Evolutionary conservation across 768 basidiomycete genomes (phyloP).

Genomic region (Porphyrellus cyaneotinctus): DNA sequence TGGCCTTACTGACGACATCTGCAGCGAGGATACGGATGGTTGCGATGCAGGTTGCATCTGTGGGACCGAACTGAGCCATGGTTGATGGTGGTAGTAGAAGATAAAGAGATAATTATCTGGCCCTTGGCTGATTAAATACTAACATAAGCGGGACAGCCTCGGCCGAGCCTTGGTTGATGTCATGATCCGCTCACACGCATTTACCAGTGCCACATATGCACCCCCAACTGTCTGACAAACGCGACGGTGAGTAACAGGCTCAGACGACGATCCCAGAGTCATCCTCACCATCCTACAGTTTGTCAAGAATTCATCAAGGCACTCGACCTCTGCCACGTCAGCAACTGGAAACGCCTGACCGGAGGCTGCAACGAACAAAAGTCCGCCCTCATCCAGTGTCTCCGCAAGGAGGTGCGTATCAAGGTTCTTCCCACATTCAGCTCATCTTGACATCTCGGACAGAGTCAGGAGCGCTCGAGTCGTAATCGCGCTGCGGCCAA

Average conservation of each 20-base stretch:
- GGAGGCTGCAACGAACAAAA: slow-evolving; percentile 71
- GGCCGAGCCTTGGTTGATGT: neutral
- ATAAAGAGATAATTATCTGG: slow-evolving; percentile 1
- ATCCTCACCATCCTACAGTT: slow-evolving; percentile 36
- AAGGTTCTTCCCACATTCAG: neutral
- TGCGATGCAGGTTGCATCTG: slow-evolving; percentile 59
- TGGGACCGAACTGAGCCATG: slow-evolving; percentile 40
- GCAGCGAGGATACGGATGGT: slow-evolving; percentile 76
- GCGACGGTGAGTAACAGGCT: slow-evolving; percentile 38
- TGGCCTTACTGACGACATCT: slow-evolving; percentile 79
- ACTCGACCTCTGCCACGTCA: slow-evolving; percentile 64
- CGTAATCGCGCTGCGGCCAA: slow-evolving; percentile 61
- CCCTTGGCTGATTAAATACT: slow-evolving; percentile 10
- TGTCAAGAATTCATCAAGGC: slow-evolving; percentile 79
- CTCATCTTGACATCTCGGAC: slow-evolving; percentile 4
- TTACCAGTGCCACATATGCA: slow-evolving; percentile 46
- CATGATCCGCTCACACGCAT: slow-evolving; percentile 1
- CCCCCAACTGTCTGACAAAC: slow-evolving; percentile 67
- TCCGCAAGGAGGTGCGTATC: slow-evolving; percentile 60
- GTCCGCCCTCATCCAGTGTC: slow-evolving; percentile 62
- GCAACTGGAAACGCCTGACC: slow-evolving; percentile 58
- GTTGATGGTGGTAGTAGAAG: slow-evolving; percentile 9
- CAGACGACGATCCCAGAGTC: neutral
- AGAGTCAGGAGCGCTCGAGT: slow-evolving; percentile 59
- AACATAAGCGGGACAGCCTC: neutral